phyloP scores from a whole-genome alignment of 306 rosid genomes.

The Trifolium fragiferum region DNA sequence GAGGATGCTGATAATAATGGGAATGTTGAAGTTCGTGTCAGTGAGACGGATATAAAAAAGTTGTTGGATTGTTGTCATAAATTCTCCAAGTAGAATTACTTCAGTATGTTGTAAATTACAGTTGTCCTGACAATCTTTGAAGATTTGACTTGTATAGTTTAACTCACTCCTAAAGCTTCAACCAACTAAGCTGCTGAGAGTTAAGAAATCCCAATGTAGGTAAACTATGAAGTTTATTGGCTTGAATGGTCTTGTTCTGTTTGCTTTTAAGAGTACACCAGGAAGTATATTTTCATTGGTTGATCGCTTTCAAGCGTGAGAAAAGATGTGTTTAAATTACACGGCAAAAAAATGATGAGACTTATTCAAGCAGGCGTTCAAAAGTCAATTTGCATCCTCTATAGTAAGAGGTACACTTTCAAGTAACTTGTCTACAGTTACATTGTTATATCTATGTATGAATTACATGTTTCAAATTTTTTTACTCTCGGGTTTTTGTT shows the following conservation, averaged over 20 bases:
- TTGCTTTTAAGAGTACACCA: constrained; percentile 10
- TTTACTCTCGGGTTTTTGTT: no score
- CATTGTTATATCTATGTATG: background rate
- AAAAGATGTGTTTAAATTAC: background rate
- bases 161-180: background rate
- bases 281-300: background rate
- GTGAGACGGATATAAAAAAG: constrained; percentile 50
- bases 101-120: constrained; percentile 37
- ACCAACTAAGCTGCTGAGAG: background rate
- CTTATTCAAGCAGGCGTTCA: background rate
- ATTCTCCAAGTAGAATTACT: constrained; percentile 54
- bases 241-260: background rate
- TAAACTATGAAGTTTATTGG: background rate
- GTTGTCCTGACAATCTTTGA: constrained; percentile 19
- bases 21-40: constrained; percentile 37
- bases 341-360: background rate
- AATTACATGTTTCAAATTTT: no score
- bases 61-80: constrained; percentile 69
- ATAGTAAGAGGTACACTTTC: background rate
- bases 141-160: constrained; percentile 12
- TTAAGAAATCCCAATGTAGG: background rate
- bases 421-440: background rate
- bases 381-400: background rate
- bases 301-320: background rate
- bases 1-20: constrained; percentile 42